Base-by-base conservation (phyloP, 495 filamentous ascomycete genomes). In the Penicillium daleae region DNA sequence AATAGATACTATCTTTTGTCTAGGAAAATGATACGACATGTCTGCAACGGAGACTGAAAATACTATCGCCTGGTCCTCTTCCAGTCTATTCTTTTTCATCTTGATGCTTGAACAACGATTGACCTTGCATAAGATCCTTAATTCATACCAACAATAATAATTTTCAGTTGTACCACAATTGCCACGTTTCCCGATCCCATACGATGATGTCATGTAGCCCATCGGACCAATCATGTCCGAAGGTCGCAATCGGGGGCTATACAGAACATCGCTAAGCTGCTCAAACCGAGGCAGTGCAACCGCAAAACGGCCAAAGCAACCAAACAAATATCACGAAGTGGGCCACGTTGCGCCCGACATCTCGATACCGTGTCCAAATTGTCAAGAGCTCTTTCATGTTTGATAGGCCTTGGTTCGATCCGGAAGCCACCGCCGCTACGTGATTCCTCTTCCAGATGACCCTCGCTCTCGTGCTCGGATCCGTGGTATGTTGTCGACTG, bases 271-370 rank as follows among this genome's bases (percentile, higher is more conserved):
- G 40, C 40, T 46, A 22, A 46, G 40, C 40, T 6, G 40, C 40
- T 46, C 42, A 46, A 21, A 39, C 40, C 46, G 46, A 50, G 46
- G 46, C 46, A 50, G 46, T 50, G 46, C 46, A 27, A 19, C 19
- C 40, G 40, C 40, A n/a, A 46, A 46, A 22, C 40, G 21, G 21
- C 6, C 19, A 15, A 39, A 39, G 17, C 35, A 39, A 15, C 35
- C 35, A 39, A 39, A 39, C 35, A 39, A 39, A 39, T 15, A 39
- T 15, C 15, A 39, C 35, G 3, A 15, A 0, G 35, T 17, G 35
- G 40, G 40, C n/a, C 40, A 50, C 24, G 21, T 50, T 50, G 46
- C 46, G 46, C 24, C 46, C 24, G 46, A 29, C 24, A 21, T 46
- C 9, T 46, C 24, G 42, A 46, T 46, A 50, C 46, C 46, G 22